Percentiles rank a stretch among this genome's conserved stretches.
phyloP scores from a whole-genome alignment of 257 asterid genomes.

The Perilla frutescens region DNA sequence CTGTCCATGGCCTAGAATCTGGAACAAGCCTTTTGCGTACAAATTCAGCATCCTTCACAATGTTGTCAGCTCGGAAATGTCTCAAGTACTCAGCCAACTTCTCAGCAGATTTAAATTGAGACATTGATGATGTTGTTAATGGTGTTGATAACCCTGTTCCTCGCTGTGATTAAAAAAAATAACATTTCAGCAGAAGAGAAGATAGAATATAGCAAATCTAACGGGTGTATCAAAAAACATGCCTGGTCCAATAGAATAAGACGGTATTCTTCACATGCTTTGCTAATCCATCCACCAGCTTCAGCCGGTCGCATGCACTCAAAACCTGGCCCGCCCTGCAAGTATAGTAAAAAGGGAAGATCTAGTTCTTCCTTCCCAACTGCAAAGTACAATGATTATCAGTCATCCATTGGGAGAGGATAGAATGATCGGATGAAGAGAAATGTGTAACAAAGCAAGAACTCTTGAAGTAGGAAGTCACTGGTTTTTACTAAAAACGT shows the following conservation, averaged over 20 bases:
- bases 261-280: slow-evolving; percentile 91
- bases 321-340: slow-evolving; percentile 99
- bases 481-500: neutral
- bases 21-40: slow-evolving; percentile 82
- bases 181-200: slow-evolving; percentile 37
- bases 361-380: slow-evolving; percentile 90
- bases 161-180: slow-evolving; percentile 60
- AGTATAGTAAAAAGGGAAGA: slow-evolving; percentile 76
- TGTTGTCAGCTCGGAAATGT: slow-evolving; percentile 93
- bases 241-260: slow-evolving; percentile 96
- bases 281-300: slow-evolving; percentile 91
- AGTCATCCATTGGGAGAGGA: slow-evolving; percentile 25
- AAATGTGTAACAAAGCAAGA: slow-evolving; percentile 7
- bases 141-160: slow-evolving; percentile 98
- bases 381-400: slow-evolving; percentile 46
- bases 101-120: slow-evolving; percentile 69
- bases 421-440: slow-evolving; percentile 15
- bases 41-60: slow-evolving; percentile 88
- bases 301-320: slow-evolving; percentile 87
- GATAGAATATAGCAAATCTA: slow-evolving; percentile 8
- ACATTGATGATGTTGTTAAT: slow-evolving; percentile 79
- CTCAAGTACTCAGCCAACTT: slow-evolving; percentile 70
- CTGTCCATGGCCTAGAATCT: slow-evolving; percentile 83
- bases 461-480: slow-evolving; percentile 11
- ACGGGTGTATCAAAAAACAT: slow-evolving; percentile 36